Evolutionary conservation across 495 filamentous ascomycete genomes (phyloP).

Genomic region (Collariella sp.): DNA sequence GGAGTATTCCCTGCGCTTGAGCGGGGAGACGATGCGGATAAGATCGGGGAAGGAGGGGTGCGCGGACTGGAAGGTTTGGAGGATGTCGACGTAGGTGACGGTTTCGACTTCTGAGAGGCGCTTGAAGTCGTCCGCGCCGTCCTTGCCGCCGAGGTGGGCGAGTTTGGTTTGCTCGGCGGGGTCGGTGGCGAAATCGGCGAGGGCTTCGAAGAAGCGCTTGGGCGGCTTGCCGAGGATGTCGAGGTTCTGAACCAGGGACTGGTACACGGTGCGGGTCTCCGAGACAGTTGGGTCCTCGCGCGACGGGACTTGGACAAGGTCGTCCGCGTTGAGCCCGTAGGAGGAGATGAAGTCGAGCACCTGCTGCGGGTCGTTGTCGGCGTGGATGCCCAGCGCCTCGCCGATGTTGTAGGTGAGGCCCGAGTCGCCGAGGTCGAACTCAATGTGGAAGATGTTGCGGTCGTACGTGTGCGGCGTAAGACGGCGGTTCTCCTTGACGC

Average conservation of each 20-base stretch:
- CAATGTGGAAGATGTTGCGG: conserved; percentile 99
- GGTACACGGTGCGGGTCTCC: conserved; percentile 89
- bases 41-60: conserved; percentile 87
- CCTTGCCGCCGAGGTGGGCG: conserved; percentile 64
- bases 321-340: conserved; percentile 74
- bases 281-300: conserved; percentile 68
- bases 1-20: conserved; percentile 96
- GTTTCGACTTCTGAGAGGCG: conserved; percentile 88
- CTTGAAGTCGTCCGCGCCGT: conserved; percentile 92
- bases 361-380: conserved; percentile 75
- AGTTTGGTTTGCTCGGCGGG: conserved; percentile 74
- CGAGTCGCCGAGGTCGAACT: conserved; percentile 87
- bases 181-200: conserved; percentile 79
- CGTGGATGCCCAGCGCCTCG: conserved; percentile 94
- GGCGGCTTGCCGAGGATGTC: conserved; percentile 96
- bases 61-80: conserved; percentile 80
- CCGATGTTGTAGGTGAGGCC: conserved; percentile 94
- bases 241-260: conserved; percentile 84
- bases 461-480: conserved; percentile 85
- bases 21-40: conserved; percentile 74
- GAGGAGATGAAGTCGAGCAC: conserved; percentile 79
- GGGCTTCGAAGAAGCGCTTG: conserved; percentile 91
- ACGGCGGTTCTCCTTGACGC: conserved; percentile 89
- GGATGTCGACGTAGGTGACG: conserved; percentile 81
- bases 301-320: conserved; percentile 82